Evolutionary conservation across 2,329 filamentous ascomycete genomes (phyloP).

Genomic region (Ophiosphaerella narmari): DNA sequence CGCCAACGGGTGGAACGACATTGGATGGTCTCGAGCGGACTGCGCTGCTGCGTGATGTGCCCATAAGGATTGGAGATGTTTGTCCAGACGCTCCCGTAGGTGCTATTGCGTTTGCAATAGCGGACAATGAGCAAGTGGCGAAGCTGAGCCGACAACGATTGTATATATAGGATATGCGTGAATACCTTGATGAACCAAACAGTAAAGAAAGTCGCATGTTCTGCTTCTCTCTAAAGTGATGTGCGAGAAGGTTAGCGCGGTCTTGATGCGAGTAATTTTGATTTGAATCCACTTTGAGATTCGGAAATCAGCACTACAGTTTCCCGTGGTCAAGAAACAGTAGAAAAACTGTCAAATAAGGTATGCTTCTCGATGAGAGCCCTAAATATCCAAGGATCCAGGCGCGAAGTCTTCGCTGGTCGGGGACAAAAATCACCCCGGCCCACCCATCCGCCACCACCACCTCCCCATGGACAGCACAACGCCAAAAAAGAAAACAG

Average conservation of each 20-base stretch:
- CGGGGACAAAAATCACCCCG: no score
- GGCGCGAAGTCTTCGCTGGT: neutral
- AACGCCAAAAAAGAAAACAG: slow-evolving; percentile 6
- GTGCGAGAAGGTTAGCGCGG: no score
- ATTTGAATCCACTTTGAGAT: no score
- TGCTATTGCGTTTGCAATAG: slow-evolving; percentile 31
- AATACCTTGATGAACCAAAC: no score
- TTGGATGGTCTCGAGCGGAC: slow-evolving; percentile 31
- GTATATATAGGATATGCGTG: slow-evolving; percentile 19
- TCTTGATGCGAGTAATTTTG: no score
- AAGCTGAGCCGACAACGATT: slow-evolving; percentile 24
- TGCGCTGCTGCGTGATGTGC: slow-evolving; percentile 28
- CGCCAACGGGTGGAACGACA: slow-evolving; percentile 30
- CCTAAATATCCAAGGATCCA: neutral
- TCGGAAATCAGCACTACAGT: no score
- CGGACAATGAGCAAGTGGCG: slow-evolving; percentile 21
- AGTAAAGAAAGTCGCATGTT: no score
- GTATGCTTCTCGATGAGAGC: neutral
- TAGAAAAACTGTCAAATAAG: neutral
- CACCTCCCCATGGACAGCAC: neutral
- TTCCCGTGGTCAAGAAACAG: no score
- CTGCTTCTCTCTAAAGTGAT: no score
- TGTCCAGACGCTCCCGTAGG: slow-evolving; percentile 32
- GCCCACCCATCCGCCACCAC: neutral
- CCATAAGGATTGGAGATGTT: slow-evolving; percentile 35